A percentile compares a stretch with the other conserved stretches of the same genome.
Conservation (phyloP, 768 basidiomycete species). For the Termitomyces sp. region DNA sequence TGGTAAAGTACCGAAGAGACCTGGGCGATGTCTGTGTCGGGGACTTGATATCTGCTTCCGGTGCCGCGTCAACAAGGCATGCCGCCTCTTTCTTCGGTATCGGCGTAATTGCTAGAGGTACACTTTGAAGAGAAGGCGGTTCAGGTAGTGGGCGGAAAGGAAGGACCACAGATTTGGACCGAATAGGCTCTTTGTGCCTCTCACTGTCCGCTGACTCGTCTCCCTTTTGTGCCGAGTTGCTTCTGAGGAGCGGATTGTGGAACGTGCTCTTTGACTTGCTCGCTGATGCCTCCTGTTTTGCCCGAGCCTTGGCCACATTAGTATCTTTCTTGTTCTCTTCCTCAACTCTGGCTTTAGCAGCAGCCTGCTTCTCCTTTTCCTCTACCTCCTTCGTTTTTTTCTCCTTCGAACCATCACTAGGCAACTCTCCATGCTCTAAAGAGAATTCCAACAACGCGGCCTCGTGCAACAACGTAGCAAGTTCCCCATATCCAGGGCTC, state of each 20-base stretch:
- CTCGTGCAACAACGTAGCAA: conserved; percentile 50
- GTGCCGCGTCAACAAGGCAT: neutral
- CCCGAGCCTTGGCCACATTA: conserved; percentile 17
- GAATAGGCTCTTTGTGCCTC: conserved; percentile 1
- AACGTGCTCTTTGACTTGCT: conserved; percentile 13
- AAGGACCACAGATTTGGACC: conserved; percentile 4
- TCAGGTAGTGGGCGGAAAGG: conserved; percentile 8
- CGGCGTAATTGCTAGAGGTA: neutral
- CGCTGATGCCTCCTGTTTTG: conserved; percentile 17
- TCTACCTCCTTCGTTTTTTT: conserved; percentile 11
- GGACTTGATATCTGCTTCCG: neutral
- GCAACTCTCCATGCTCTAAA: conserved; percentile 44
- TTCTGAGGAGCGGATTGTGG: conserved; percentile 8
- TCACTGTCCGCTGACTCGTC: conserved; percentile 3
- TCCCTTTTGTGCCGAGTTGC: conserved; percentile 9
- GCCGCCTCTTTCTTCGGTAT: conserved; percentile 6
- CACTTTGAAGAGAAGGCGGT: neutral
- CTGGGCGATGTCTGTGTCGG: conserved; percentile 44
- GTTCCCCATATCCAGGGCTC: conserved; percentile 47
- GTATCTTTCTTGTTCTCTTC: conserved; percentile 20
- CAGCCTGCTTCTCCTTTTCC: conserved; percentile 5
- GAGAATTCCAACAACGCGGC: conserved; percentile 53
- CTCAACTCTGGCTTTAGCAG: conserved; percentile 13
- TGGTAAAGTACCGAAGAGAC: conserved; percentile 44
- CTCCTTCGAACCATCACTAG: conserved; percentile 24